These are phyloP conservation scores for Mycothermus thermophilus DNA, from an alignment of 495 filamentous ascomycete genomes.

Conservation along the genomic window DNA sequence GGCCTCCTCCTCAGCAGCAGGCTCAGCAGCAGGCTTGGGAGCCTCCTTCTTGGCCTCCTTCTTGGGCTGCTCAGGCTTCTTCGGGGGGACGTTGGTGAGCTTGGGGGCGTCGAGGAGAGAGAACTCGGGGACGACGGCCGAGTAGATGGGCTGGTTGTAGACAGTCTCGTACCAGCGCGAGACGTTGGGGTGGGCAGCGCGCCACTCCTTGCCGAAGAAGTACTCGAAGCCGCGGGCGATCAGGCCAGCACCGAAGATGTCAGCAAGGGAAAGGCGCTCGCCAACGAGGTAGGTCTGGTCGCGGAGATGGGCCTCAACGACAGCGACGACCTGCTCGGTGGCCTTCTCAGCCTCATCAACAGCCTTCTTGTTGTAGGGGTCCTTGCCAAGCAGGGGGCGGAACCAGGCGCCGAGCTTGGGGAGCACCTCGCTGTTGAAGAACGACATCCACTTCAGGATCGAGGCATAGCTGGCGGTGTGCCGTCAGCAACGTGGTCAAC, in stretches of 20 bases:
- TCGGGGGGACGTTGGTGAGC: slow-evolving; percentile 77
- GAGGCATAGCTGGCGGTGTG: slow-evolving; percentile 53
- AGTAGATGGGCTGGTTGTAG: slow-evolving; percentile 81
- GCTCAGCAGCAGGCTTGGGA: slow-evolving; percentile 38
- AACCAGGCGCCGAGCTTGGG: slow-evolving; percentile 66
- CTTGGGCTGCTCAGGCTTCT: slow-evolving; percentile 58
- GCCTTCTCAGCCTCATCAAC: slow-evolving; percentile 64
- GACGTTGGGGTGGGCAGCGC: slow-evolving; percentile 64
- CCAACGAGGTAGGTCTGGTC: slow-evolving; percentile 94
- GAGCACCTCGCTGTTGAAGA: slow-evolving; percentile 74
- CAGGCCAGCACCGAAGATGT: slow-evolving; percentile 68
- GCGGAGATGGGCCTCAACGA: slow-evolving; percentile 75
- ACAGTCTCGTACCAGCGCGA: slow-evolving; percentile 92
- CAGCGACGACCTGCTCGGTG: slow-evolving; percentile 48
- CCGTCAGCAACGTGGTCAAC: slow-evolving; percentile 11
- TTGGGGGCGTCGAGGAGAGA: slow-evolving; percentile 64
- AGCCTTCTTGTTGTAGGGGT: slow-evolving; percentile 93
- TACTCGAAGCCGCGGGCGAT: slow-evolving; percentile 73
- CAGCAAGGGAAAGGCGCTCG: slow-evolving; percentile 92
- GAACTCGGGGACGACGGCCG: slow-evolving; percentile 57
- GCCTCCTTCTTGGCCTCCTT: slow-evolving; percentile 42
- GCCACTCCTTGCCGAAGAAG: slow-evolving; percentile 81
- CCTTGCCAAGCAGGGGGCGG: slow-evolving; percentile 70
- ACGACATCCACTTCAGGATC: slow-evolving; percentile 95
- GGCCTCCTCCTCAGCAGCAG: slow-evolving; percentile 46